Conservation (phyloP, 257 asterid species). For the Forsythia viridissima region DNA sequence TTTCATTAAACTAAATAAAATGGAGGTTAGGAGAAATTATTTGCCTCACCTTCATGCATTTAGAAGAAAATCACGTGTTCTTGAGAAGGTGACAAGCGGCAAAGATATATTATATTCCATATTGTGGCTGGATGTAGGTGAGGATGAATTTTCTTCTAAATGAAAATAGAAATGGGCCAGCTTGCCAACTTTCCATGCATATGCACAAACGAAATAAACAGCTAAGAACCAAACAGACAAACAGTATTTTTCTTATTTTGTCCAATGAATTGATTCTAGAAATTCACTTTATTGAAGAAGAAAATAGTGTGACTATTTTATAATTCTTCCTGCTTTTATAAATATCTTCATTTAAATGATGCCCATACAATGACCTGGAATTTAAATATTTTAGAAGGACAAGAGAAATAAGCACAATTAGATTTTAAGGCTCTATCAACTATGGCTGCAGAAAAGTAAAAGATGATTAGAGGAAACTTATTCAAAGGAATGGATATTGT, state of each 20-base stretch:
- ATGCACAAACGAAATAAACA: not conserved
- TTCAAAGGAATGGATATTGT: not conserved
- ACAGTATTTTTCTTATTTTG: not conserved
- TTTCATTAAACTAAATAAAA: constrained; percentile 14
- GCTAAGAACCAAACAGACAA: not conserved
- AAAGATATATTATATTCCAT: not conserved
- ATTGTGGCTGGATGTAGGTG: no score
- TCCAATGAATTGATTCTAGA: not conserved
- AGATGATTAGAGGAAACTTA: constrained; percentile 1
- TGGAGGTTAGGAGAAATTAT: not conserved
- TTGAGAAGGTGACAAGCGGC: not conserved
- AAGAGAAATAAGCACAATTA: no score
- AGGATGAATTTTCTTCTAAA: no score
- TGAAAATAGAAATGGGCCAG: not conserved
- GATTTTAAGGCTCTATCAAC: not conserved
- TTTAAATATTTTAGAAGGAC: not conserved
- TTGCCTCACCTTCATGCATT: not conserved
- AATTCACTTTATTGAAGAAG: not conserved
- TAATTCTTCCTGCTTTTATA: not conserved
- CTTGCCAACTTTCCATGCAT: not conserved
- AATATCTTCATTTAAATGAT: not conserved
- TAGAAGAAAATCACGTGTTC: not conserved
- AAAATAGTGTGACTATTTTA: not conserved
- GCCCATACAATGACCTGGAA: not conserved
- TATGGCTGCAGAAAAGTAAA: not conserved